Evolutionary conservation across 805 yeast genomes (phyloP).

Genomic region (Diddensiella caesifluorescens): DNA sequence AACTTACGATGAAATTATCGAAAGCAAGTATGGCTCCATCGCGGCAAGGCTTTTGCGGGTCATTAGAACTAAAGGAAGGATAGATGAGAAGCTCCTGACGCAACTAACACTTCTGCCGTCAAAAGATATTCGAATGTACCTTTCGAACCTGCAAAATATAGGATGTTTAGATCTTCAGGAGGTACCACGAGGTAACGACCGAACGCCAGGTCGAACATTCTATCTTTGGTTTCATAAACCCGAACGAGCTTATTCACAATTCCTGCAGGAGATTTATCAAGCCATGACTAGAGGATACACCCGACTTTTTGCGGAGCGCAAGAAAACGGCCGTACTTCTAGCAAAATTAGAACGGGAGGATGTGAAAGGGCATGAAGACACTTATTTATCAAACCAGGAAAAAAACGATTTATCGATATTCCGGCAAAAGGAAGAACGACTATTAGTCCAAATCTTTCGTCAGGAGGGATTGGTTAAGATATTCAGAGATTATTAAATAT

Average conservation of each 20-base stretch:
- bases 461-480: slow-evolving; percentile 35
- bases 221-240: slow-evolving; percentile 72
- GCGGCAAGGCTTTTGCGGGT: slow-evolving; percentile 74
- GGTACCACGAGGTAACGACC: slow-evolving; percentile 83
- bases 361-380: slow-evolving; percentile 75
- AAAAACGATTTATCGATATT: slow-evolving; percentile 61
- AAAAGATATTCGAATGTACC: slow-evolving; percentile 63
- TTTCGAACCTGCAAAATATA: slow-evolving; percentile 58
- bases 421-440: slow-evolving; percentile 28
- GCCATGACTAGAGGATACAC: slow-evolving; percentile 42
- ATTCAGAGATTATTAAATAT: slow-evolving; percentile 34
- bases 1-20: slow-evolving; percentile 33
- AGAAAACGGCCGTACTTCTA: slow-evolving; percentile 58
- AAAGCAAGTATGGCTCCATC: slow-evolving; percentile 38
- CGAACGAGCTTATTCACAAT: slow-evolving; percentile 42
- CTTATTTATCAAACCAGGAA: slow-evolving; percentile 69
- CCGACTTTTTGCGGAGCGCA: slow-evolving; percentile 38
- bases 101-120: slow-evolving; percentile 73
- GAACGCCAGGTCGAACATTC: slow-evolving; percentile 85
- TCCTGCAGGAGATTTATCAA: slow-evolving; percentile 45
- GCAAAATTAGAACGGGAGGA: slow-evolving; percentile 86
- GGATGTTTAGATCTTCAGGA: slow-evolving; percentile 87
- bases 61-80: slow-evolving; percentile 59
- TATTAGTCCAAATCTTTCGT: slow-evolving; percentile 30
- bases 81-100: slow-evolving; percentile 80